These are phyloP conservation scores for Xylaria cubensis DNA, from an alignment of 495 filamentous ascomycete species.

Conservation along the genomic window DNA sequence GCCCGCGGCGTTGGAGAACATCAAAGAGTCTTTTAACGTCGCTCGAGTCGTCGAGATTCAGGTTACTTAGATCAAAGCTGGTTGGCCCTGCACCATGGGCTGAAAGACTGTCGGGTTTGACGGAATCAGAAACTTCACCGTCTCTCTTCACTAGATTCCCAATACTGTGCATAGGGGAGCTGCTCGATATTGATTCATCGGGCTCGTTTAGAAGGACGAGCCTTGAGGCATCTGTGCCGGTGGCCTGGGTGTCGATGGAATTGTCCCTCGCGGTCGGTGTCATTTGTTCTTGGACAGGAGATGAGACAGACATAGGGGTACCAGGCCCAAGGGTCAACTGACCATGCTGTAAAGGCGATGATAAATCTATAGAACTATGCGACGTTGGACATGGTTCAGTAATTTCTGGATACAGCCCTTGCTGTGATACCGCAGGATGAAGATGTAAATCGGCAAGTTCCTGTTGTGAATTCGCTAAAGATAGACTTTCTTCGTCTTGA, in stretches of 20 bases:
- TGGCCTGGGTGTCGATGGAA: background rate
- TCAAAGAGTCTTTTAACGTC: constrained; percentile 29
- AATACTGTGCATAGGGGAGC: background rate
- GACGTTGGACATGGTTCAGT: background rate
- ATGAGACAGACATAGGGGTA: background rate
- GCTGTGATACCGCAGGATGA: background rate
- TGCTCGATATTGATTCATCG: background rate
- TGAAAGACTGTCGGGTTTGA: constrained; percentile 11
- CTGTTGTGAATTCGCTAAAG: constrained; percentile 14
- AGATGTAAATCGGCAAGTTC: constrained; percentile 9
- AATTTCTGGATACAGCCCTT: constrained; percentile 5
- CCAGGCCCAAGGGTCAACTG: background rate
- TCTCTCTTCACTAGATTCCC: constrained; percentile 7
- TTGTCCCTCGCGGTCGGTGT: background rate
- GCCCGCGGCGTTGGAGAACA: constrained; percentile 28
- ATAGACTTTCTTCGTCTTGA: constrained; percentile 24
- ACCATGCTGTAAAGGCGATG: constrained; percentile 3
- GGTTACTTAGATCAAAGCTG: background rate
- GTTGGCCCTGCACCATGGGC: background rate
- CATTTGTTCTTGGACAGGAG: background rate
- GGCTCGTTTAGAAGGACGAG: constrained; percentile 2
- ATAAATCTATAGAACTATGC: background rate
- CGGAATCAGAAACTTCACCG: background rate
- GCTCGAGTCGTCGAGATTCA: constrained; percentile 22
- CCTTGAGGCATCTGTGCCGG: background rate